Conservation (phyloP, 345 rosid genomes). For the Psidium friedrichsthalianum region DNA sequence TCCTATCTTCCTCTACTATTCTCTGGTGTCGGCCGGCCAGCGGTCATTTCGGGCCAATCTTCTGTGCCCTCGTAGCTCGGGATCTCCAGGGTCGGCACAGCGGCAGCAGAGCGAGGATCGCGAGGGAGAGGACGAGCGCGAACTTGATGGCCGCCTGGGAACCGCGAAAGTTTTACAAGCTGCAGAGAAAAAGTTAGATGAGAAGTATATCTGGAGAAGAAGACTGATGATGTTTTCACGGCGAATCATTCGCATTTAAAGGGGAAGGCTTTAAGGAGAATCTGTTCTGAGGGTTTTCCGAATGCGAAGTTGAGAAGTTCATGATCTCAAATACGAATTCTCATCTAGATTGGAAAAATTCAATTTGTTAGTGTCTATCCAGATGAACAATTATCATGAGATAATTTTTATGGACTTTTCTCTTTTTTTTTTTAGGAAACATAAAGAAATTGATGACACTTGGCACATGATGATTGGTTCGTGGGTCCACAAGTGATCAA, state of each 20-base stretch:
- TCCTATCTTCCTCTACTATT: neutral
- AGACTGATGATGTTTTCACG: neutral
- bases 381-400: neutral
- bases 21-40: neutral
- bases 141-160: neutral
- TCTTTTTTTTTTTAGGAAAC: neutral
- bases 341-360: neutral
- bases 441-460: neutral
- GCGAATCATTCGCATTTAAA: neutral
- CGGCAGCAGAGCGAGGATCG: neutral
- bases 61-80: neutral
- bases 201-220: neutral
- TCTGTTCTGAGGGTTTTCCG: neutral
- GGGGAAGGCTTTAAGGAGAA: neutral
- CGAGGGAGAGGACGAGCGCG: neutral
- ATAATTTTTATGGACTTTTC: neutral
- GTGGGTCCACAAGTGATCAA: neutral
- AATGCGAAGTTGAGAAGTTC: neutral
- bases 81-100: neutral
- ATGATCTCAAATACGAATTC: neutral
- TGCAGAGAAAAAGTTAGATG: neutral
- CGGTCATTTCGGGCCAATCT: neutral
- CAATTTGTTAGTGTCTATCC: neutral
- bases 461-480: neutral
- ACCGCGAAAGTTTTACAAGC: neutral